A percentile compares a stretch with the other conserved stretches of the same genome.
Conservation (phyloP, 2,329 filamentous ascomycete genomes). For the Exserohilum rostratum region DNA sequence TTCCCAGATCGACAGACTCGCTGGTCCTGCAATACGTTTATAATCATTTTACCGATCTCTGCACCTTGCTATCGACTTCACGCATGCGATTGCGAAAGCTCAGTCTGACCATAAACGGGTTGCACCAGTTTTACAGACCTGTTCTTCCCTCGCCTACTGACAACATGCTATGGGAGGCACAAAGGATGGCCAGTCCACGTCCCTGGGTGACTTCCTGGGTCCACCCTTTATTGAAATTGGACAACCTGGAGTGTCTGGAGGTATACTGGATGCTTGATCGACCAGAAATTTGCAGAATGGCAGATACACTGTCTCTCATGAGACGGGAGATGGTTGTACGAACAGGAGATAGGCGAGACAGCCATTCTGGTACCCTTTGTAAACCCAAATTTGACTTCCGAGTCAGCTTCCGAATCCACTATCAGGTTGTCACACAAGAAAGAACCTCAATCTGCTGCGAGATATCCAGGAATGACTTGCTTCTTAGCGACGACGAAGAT, state of each 20-base stretch:
- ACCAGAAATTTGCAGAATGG: constrained; percentile 17
- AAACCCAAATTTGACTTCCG: constrained; percentile 3
- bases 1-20: constrained; percentile 22
- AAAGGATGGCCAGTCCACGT: constrained; percentile 8
- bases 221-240: constrained; percentile 21
- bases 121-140: constrained; percentile 9
- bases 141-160: constrained; percentile 13
- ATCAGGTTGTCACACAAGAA: constrained; percentile 1
- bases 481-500: not conserved
- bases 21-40: constrained; percentile 27
- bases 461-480: not conserved
- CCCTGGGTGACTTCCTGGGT: constrained; percentile 25
- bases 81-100: constrained; percentile 23
- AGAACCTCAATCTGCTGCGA: not conserved
- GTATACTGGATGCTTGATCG: constrained; percentile 26
- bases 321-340: constrained; percentile 19
- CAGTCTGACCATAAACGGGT: constrained; percentile 23
- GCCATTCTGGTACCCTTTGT: not conserved
- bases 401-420: constrained; percentile 8
- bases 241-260: constrained; percentile 18
- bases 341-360: not conserved
- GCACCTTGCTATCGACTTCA: constrained; percentile 26
- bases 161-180: constrained; percentile 16
- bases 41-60: constrained; percentile 30
- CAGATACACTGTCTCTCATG: constrained; percentile 19